phyloP scores from a whole-genome alignment of 1,284 basidiomycete species.

The Anthracocystis setariae region DNA sequence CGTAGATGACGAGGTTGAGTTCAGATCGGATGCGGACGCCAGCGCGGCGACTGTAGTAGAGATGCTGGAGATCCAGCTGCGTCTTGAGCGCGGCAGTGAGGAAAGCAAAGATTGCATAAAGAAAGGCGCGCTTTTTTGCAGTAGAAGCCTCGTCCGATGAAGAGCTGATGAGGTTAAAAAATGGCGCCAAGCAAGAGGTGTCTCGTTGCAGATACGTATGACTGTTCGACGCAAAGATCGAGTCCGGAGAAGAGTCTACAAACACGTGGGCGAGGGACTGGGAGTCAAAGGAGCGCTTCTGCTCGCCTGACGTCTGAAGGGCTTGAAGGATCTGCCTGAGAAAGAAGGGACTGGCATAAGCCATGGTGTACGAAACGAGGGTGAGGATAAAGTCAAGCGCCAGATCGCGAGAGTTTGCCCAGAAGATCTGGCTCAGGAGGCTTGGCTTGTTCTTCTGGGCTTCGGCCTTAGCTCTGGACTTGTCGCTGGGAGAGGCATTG shows the following conservation, averaged over 20 bases:
- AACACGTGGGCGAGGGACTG: neutral
- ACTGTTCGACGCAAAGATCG: neutral
- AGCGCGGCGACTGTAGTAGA: slow-evolving; percentile 78
- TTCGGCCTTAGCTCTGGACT: slow-evolving; percentile 19
- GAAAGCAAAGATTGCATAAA: slow-evolving; percentile 44
- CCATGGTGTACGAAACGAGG: slow-evolving; percentile 43
- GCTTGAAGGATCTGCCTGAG: slow-evolving; percentile 47
- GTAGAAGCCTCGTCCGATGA: slow-evolving; percentile 7
- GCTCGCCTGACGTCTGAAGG: slow-evolving; percentile 7
- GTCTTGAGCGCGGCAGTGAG: slow-evolving; percentile 38
- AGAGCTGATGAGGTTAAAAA: slow-evolving; percentile 2
- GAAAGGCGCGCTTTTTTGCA: slow-evolving; percentile 37
- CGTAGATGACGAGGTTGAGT: slow-evolving; percentile 84
- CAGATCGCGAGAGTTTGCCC: slow-evolving; percentile 44
- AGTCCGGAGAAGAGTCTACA: neutral
- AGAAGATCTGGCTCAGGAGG: slow-evolving; percentile 27
- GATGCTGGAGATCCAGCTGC: slow-evolving; percentile 75
- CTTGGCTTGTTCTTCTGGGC: slow-evolving; percentile 30
- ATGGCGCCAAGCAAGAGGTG: slow-evolving; percentile 1
- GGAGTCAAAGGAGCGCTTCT: neutral
- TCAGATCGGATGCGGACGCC: slow-evolving; percentile 77
- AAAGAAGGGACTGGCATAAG: slow-evolving; percentile 49
- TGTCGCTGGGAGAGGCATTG: neutral
- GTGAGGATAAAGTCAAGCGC: slow-evolving; percentile 39
- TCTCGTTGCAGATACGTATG: neutral